Percentiles rank a stretch among this genome's conserved stretches.
phyloP scores from a whole-genome alignment of 345 rosid genomes.

The Pseudoturritis turrita region DNA sequence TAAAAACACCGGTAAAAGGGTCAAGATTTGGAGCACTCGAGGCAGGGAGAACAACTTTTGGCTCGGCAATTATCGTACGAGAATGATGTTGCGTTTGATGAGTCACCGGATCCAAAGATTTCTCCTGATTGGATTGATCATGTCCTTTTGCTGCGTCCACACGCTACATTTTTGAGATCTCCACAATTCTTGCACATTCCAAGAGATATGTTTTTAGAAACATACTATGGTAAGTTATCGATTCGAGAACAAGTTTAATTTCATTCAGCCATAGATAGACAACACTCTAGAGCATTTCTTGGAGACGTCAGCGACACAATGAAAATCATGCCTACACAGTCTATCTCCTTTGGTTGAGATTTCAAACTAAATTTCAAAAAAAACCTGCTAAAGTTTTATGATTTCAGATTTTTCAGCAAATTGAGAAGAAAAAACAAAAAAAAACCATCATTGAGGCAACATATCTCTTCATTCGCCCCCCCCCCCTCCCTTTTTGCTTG shows the following conservation, averaged over 20 bases:
- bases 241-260: neutral
- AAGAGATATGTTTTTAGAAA: constrained; percentile 45
- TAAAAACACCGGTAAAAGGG: neutral
- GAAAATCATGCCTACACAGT: neutral
- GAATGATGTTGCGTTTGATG: constrained; percentile 26
- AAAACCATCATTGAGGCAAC: too few species aligned
- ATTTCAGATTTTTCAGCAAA: neutral
- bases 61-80: constrained; percentile 58
- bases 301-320: neutral
- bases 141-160: constrained; percentile 73
- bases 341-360: too few species aligned
- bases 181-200: constrained; percentile 91
- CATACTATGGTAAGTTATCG: neutral
- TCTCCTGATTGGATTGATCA: constrained; percentile 56
- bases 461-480: too few species aligned
- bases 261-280: neutral
- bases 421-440: neutral
- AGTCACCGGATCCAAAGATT: constrained; percentile 37
- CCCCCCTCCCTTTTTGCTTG: neutral
- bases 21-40: constrained; percentile 55
- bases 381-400: neutral
- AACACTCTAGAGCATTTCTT: neutral
- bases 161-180: constrained; percentile 65
- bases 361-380: too few species aligned
- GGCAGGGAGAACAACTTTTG: constrained; percentile 71